These are phyloP conservation scores for Chloris gayana DNA, from an alignment of 176 grass and related monocot species.

Conservation along the genomic window DNA sequence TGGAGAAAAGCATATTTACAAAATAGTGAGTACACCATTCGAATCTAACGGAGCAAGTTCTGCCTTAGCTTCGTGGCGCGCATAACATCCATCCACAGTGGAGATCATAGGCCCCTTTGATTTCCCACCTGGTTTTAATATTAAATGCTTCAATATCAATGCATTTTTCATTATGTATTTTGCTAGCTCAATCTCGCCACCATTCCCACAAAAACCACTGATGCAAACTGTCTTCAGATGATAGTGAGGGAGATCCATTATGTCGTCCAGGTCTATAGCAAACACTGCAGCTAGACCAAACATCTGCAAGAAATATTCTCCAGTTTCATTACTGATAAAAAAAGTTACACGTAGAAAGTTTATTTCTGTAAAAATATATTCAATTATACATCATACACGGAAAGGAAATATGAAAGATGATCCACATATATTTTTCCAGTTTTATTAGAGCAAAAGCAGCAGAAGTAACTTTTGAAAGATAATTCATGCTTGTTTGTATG, in stretches of 20 bases:
- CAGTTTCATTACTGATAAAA: background rate
- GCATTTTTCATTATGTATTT: conserved; percentile 24
- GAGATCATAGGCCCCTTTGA: background rate
- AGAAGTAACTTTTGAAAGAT: too few species aligned
- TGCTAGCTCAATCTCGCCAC: background rate
- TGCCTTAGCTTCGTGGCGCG: background rate
- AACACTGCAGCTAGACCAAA: background rate
- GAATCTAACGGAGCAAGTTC: background rate
- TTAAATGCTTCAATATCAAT: background rate
- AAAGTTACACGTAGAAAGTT: too few species aligned
- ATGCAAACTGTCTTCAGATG: conserved; percentile 14
- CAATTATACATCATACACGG: too few species aligned
- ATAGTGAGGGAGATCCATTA: background rate
- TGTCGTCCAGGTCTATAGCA: background rate
- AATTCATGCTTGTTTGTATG: too few species aligned
- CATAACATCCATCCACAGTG: background rate
- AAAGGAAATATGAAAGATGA: too few species aligned
- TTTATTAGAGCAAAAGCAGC: too few species aligned
- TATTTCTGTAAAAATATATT: too few species aligned
- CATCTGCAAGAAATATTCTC: conserved; percentile 2
- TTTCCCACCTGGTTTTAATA: background rate
- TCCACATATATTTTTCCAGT: too few species aligned
- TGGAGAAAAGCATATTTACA: too few species aligned
- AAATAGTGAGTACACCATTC: too few species aligned
- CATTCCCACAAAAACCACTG: background rate